Evolutionary conservation across 306 rosid species (phyloP).

Genomic region (Dryas alaskensis): DNA sequence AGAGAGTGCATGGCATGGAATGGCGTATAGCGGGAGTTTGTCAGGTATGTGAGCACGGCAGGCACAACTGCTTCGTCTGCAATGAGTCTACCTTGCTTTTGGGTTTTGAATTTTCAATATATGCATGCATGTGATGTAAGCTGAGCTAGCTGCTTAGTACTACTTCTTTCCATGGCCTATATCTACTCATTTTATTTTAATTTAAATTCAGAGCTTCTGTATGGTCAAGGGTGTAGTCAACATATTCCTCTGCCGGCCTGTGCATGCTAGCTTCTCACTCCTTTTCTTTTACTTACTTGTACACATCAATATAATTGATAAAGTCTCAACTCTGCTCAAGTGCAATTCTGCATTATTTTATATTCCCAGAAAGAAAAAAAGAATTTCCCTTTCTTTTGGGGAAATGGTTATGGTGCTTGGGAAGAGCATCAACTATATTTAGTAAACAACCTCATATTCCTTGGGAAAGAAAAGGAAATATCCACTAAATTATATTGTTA

Average conservation of each 20-base stretch:
- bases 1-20: conserved; percentile 55
- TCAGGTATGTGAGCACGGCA: conserved; percentile 44
- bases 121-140: not conserved
- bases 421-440: not conserved
- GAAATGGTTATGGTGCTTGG: not conserved
- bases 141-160: too few species aligned
- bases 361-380: too few species aligned
- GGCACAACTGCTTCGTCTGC: too few species aligned
- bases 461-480: not conserved
- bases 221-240: not conserved
- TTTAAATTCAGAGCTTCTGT: not conserved
- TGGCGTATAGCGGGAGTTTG: conserved; percentile 36
- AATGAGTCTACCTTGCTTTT: not conserved
- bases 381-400: not conserved
- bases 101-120: not conserved
- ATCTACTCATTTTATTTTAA: too few species aligned
- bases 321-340: too few species aligned
- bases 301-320: too few species aligned
- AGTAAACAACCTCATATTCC: not conserved
- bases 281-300: too few species aligned
- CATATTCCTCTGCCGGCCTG: not conserved
- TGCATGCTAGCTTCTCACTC: too few species aligned
- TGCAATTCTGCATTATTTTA: too few species aligned
- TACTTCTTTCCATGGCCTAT: too few species aligned
- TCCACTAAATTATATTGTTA: too few species aligned